Evolutionary conservation across 1,139 yeast genomes (phyloP).

Genomic region (Saccharomyces pastorianus): DNA sequence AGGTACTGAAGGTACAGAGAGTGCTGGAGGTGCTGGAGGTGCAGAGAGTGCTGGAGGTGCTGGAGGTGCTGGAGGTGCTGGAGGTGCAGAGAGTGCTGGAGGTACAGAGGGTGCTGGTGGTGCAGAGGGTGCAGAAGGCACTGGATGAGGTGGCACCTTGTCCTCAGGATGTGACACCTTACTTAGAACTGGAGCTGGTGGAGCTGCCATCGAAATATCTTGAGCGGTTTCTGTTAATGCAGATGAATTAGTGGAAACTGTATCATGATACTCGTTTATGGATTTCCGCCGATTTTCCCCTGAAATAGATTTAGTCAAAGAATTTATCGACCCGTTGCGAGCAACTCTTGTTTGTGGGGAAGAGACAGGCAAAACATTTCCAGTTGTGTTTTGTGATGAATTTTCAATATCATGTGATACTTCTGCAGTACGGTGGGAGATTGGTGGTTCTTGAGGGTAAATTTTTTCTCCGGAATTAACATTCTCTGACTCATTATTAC

Average conservation of each 20-base stretch:
- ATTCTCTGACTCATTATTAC: neutral
- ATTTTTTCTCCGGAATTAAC: neutral
- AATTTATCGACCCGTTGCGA: neutral
- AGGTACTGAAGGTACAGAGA: neutral
- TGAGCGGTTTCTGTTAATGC: neutral
- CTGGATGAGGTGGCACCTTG: conserved; percentile 6
- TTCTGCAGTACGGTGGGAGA: neutral
- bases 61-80: conserved; percentile 14
- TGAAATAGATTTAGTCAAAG: neutral
- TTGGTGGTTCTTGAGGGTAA: neutral
- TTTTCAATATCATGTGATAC: neutral
- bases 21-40: neutral
- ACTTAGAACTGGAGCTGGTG: conserved; percentile 13
- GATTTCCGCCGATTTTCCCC: neutral
- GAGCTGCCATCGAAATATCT: conserved; percentile 6
- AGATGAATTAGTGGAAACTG: neutral
- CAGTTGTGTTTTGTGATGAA: neutral
- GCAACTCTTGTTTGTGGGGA: neutral
- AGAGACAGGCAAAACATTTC: neutral
- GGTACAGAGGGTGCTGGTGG: conserved; percentile 18
- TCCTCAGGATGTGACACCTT: conserved; percentile 8
- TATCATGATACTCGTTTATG: neutral
- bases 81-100: conserved; percentile 17
- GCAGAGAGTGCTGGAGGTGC: neutral
- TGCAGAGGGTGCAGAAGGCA: conserved; percentile 11